Evolutionary conservation across 139 green algal genomes (phyloP).

Genomic region (Chlamydomonas asymmetrica): DNA sequence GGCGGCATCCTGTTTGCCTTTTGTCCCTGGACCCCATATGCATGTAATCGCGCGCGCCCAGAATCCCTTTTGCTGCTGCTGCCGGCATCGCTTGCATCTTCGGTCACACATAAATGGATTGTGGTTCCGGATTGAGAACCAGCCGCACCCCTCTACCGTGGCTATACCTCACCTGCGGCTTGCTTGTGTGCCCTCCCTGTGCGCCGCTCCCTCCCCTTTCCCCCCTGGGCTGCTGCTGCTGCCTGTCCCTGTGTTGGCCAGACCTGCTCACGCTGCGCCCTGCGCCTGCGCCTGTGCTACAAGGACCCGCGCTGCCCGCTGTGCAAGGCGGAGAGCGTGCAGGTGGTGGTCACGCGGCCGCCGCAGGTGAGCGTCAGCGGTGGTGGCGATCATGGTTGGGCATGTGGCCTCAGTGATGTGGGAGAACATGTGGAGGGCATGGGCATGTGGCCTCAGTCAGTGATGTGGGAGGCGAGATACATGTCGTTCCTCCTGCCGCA

Average conservation of each 20-base stretch:
- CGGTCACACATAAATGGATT: too few relatives aligned
- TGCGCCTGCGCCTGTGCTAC: conserved; percentile 73
- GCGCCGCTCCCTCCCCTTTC: too few relatives aligned
- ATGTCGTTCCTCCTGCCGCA: too few relatives aligned
- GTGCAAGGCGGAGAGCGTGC: conserved; percentile 63
- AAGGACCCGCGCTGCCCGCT: conserved; percentile 62
- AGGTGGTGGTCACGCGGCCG: conserved; percentile 60
- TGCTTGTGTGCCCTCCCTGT: not conserved
- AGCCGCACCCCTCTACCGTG: not conserved
- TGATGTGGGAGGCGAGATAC: too few relatives aligned
- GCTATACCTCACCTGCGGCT: not conserved
- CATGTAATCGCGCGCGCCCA: too few relatives aligned
- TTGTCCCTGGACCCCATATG: too few relatives aligned
- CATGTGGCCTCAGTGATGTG: not conserved
- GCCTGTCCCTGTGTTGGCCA: not conserved
- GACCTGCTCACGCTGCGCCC: conserved; percentile 53
- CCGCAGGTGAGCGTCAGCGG: conserved; percentile 1
- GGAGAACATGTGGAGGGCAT: too few relatives aligned
- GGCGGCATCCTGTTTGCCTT: too few relatives aligned
- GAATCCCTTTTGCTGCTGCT: too few relatives aligned
- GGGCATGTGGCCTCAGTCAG: too few relatives aligned
- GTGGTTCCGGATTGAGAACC: conserved; percentile 1
- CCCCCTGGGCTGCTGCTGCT: too few relatives aligned
- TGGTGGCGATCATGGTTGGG: not conserved
- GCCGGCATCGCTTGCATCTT: too few relatives aligned